These are phyloP conservation scores for Hansenula sp. DNA, from an alignment of 1,139 yeast genomes.

Conservation along the genomic window DNA sequence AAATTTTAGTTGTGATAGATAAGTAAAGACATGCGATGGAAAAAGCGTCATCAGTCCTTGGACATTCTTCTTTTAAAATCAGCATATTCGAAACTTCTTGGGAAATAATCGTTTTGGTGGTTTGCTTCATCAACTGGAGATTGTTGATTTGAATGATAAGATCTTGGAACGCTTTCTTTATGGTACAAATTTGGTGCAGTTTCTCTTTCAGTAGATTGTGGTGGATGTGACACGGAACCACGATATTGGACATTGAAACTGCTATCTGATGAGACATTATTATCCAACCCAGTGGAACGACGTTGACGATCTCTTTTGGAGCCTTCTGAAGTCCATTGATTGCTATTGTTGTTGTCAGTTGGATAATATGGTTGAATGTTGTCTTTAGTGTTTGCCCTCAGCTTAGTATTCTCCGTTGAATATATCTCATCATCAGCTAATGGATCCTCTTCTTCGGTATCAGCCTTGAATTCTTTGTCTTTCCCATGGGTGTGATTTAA, in stretches of 20 bases:
- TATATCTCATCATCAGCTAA: neutral
- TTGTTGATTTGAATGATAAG: constrained; percentile 17
- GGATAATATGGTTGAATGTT: neutral
- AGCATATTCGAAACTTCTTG: constrained; percentile 17
- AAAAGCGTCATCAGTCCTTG: constrained; percentile 6
- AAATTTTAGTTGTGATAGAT: too few species aligned
- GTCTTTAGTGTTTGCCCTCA: neutral
- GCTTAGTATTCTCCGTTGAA: too few species aligned
- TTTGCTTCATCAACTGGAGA: neutral
- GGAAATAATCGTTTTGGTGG: neutral
- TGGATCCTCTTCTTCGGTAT: constrained; percentile 4
- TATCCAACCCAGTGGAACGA: constrained; percentile 4
- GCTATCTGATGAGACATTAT: neutral
- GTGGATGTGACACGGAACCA: constrained; percentile 4
- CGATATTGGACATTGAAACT: constrained; percentile 6
- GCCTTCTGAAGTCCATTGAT: constrained; percentile 9
- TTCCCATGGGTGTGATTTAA: neutral
- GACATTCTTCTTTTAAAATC: constrained; percentile 21
- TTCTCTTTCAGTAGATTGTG: neutral
- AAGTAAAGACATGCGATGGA: too few species aligned
- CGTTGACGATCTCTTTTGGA: constrained; percentile 13
- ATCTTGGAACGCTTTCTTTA: constrained; percentile 1
- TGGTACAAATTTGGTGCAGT: neutral
- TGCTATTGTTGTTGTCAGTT: neutral
- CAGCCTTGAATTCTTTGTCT: neutral